Evolutionary conservation across 768 basidiomycete species (phyloP).

Genomic region (Mycena sanguinolenta): DNA sequence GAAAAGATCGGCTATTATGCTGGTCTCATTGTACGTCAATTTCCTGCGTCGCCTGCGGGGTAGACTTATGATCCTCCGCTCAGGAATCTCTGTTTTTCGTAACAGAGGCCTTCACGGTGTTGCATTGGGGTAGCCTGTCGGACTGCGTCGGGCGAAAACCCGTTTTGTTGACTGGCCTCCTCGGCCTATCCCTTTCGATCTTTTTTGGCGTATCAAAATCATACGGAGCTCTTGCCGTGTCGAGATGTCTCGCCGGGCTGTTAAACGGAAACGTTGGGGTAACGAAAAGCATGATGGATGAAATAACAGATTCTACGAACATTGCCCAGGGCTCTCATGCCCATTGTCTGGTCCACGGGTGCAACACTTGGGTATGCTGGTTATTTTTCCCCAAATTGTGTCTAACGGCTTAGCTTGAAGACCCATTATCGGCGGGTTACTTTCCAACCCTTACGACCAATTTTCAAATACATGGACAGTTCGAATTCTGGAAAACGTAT

Average conservation of each 20-base stretch:
- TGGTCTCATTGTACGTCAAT: conserved; percentile 2
- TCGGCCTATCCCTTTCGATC: conserved; percentile 1
- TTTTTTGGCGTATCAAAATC: not conserved
- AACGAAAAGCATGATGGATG: conserved; percentile 5
- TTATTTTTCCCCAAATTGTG: not conserved
- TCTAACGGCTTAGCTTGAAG: not conserved
- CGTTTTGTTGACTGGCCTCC: not conserved
- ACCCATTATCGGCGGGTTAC: not conserved
- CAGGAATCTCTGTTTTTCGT: conserved; percentile 7
- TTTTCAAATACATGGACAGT: conserved; percentile 3
- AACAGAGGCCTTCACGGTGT: not conserved
- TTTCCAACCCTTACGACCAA: not conserved
- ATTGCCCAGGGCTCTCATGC: conserved; percentile 1
- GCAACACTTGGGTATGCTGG: not conserved
- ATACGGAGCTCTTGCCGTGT: not conserved
- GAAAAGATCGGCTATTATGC: conserved; percentile 9
- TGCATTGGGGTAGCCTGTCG: not conserved
- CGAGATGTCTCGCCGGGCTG: not conserved
- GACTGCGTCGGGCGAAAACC: not conserved
- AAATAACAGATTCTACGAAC: not conserved
- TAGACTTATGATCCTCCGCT: not conserved
- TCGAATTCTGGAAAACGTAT: conserved; percentile 11
- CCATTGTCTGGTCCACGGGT: conserved; percentile 5
- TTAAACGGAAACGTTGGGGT: conserved; percentile 8
- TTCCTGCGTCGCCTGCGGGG: not conserved